phyloP scores from a whole-genome alignment of 768 basidiomycete genomes.

The Psilocybe cubensis region DNA sequence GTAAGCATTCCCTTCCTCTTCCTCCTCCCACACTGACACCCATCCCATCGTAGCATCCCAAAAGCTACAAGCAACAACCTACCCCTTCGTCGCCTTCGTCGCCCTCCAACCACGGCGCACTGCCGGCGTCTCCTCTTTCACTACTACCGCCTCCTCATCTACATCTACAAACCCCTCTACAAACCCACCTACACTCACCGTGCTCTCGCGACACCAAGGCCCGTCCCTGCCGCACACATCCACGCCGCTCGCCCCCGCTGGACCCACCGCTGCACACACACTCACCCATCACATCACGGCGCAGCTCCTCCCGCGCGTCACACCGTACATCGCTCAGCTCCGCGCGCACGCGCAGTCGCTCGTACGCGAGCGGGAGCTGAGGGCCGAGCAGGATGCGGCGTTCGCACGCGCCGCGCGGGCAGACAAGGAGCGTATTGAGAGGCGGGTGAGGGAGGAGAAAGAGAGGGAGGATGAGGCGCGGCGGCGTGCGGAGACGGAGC shows the following conservation, averaged over 20 bases:
- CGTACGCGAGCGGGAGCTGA: constrained; percentile 59
- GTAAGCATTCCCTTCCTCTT: constrained; percentile 26
- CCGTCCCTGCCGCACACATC: constrained; percentile 38
- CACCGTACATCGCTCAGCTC: constrained; percentile 65
- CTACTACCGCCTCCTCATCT: constrained; percentile 33
- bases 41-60: constrained; percentile 3
- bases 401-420: constrained; percentile 65
- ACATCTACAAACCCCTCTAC: constrained; percentile 40
- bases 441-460: constrained; percentile 48
- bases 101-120: constrained; percentile 78
- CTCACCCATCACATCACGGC: constrained; percentile 70
- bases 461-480: constrained; percentile 34
- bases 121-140: constrained; percentile 20
- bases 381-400: constrained; percentile 84
- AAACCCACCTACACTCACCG: constrained; percentile 61
- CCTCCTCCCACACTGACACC: constrained; percentile 7
- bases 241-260: constrained; percentile 19
- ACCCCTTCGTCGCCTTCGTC: constrained; percentile 91
- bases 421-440: constrained; percentile 72
- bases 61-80: constrained; percentile 80
- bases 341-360: constrained; percentile 38
- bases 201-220: constrained; percentile 88
- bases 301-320: constrained; percentile 80
- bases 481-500: constrained; percentile 37
- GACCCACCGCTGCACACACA: constrained; percentile 63